Evolutionary conservation across 352 stramenopile genomes (phyloP).

Genomic region (Globisporangium paroecandrum): DNA sequence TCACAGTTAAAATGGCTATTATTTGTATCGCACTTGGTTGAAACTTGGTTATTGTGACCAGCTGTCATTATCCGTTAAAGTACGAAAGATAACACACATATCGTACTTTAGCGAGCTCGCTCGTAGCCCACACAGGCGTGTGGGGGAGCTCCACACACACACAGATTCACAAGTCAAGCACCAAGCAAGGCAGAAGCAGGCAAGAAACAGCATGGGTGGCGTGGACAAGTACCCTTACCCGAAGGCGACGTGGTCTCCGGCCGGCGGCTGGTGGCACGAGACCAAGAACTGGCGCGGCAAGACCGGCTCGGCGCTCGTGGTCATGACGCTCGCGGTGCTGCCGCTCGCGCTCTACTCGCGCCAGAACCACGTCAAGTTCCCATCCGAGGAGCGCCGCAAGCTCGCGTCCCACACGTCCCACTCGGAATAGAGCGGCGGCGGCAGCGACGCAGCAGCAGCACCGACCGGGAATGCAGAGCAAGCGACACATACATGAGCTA

Average conservation of each 20-base stretch:
- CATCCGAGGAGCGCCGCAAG: constrained; percentile 64
- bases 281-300: constrained; percentile 83
- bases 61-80: not conserved
- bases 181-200: constrained; percentile 11
- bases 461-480: not conserved
- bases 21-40: too few relatives aligned
- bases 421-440: constrained; percentile 2
- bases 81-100: not conserved
- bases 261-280: constrained; percentile 83
- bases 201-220: constrained; percentile 53
- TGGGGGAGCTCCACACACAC: not conserved
- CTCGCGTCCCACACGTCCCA: constrained; percentile 22
- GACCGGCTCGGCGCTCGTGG: constrained; percentile 53
- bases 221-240: constrained; percentile 83
- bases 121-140: not conserved
- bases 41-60: too few relatives aligned
- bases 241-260: constrained; percentile 85
- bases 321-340: constrained; percentile 41
- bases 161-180: not conserved
- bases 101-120: not conserved
- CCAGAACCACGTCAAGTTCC: constrained; percentile 69
- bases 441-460: not conserved
- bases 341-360: constrained; percentile 65
- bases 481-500: not conserved
- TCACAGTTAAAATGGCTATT: too few relatives aligned